A percentile compares a stretch with the other conserved stretches of the same genome.
Conservation (phyloP, 495 filamentous ascomycete species). For the Achaetomiella virescens region DNA sequence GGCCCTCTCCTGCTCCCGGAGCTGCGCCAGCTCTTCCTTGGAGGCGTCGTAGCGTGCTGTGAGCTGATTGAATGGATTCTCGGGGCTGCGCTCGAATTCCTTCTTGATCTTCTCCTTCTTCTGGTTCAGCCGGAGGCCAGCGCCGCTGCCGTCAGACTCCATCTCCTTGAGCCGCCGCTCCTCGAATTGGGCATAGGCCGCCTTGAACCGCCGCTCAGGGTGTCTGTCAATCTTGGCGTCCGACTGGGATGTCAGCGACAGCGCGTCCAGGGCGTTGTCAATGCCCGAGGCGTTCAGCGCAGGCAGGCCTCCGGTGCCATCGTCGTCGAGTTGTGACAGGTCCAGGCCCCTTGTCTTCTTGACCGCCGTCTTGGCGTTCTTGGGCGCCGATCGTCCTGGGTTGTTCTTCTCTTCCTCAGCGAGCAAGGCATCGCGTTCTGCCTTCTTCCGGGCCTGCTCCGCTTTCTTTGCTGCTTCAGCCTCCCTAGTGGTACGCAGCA, state of each 20-base stretch:
- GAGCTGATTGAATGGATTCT: conserved; percentile 90
- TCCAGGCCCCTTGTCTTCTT: conserved; percentile 69
- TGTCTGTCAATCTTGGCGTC: conserved; percentile 72
- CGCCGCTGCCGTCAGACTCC: conserved; percentile 62
- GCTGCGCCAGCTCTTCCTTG: conserved; percentile 66
- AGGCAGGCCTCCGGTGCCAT: conserved; percentile 33
- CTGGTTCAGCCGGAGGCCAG: conserved; percentile 72
- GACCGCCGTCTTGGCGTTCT: conserved; percentile 50
- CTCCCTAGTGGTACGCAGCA: conserved; percentile 48
- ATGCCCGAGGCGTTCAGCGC: conserved; percentile 77
- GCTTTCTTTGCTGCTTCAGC: conserved; percentile 79
- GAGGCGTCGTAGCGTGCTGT: conserved; percentile 65
- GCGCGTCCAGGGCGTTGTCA: conserved; percentile 83
- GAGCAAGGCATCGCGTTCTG: conserved; percentile 76
- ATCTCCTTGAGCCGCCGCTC: conserved; percentile 80
- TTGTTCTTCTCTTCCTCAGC: conserved; percentile 75
- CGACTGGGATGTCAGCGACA: conserved; percentile 52
- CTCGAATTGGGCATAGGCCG: conserved; percentile 82
- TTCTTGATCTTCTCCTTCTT: conserved; percentile 70
- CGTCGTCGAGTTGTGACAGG: conserved; percentile 60
- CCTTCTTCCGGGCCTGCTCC: conserved; percentile 80
- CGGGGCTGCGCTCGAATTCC: conserved; percentile 84
- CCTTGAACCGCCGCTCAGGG: conserved; percentile 77
- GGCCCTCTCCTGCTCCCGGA: conserved; percentile 60
- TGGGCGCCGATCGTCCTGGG: conserved; percentile 53